phyloP scores from a whole-genome alignment of 495 filamentous ascomycete species.

The Tirmania nivea region DNA sequence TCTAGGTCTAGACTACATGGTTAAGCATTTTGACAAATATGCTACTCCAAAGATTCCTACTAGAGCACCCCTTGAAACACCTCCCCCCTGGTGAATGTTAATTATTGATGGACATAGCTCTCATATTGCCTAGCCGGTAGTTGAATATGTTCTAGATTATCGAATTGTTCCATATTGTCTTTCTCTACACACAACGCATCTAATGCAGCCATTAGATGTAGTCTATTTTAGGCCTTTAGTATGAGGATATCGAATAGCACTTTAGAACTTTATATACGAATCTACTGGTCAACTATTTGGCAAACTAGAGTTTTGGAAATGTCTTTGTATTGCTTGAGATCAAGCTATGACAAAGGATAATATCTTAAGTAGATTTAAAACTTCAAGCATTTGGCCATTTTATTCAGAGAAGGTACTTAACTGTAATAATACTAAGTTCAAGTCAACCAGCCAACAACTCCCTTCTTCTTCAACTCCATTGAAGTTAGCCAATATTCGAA shows the following conservation, averaged over 20 bases:
- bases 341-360: too few species aligned
- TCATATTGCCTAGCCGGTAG: constrained; percentile 7
- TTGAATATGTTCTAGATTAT: constrained; percentile 3
- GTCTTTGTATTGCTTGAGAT: background rate
- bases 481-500: too few species aligned
- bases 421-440: too few species aligned
- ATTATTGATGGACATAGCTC: constrained; percentile 6
- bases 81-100: background rate
- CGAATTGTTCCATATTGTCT: constrained; percentile 5
- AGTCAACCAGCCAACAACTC: too few species aligned
- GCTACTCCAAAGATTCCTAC: background rate
- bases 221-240: constrained; percentile 1
- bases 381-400: too few species aligned
- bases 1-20: constrained; percentile 9
- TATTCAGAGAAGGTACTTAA: too few species aligned
- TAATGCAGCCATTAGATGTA: constrained; percentile 6
- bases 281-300: background rate
- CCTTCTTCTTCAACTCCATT: too few species aligned
- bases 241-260: constrained; percentile 1
- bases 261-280: constrained; percentile 1
- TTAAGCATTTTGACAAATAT: constrained; percentile 10
- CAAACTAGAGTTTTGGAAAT: background rate
- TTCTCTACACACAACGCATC: constrained; percentile 4
- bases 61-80: background rate
- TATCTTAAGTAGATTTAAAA: too few species aligned